A percentile compares a stretch with the other conserved stretches of the same genome.
phyloP scores from a whole-genome alignment of 2,329 filamentous ascomycete species.

The Monilinia vaccinii-corymbosi region DNA sequence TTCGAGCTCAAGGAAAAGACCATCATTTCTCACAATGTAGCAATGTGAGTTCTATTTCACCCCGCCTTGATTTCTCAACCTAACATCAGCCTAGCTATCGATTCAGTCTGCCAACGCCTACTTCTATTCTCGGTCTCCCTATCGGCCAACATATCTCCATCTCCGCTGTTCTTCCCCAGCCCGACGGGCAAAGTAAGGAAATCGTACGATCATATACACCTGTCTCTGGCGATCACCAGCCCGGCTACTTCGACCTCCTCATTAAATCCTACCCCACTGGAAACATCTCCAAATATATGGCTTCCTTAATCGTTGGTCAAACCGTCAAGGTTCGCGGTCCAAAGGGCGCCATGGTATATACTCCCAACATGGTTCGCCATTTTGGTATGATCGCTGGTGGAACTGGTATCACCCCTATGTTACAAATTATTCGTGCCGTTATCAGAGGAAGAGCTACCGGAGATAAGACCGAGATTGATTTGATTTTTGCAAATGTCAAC shows the following conservation, averaged over 20 bases:
- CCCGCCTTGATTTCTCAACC: not conserved
- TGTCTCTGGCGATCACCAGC: conserved; percentile 79
- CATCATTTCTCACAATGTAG: conserved; percentile 93
- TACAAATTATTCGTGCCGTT: conserved; percentile 89
- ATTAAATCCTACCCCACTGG: conserved; percentile 97
- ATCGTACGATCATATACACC: conserved; percentile 89
- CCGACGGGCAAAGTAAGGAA: conserved; percentile 66
- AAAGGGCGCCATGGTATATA: conserved; percentile 97
- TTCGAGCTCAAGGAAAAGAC: conserved; percentile 94
- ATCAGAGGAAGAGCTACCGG: conserved; percentile 68
- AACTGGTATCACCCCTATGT: conserved; percentile 97
- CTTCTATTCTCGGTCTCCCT: conserved; percentile 82
- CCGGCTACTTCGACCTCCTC: conserved; percentile 89
- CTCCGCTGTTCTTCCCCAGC: conserved; percentile 60
- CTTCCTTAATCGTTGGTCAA: conserved; percentile 71
- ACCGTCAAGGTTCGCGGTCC: conserved; percentile 85
- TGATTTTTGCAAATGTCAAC: conserved; percentile 97
- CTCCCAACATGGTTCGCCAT: conserved; percentile 89
- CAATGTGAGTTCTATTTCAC: conserved; percentile 53
- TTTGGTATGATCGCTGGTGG: conserved; percentile 98
- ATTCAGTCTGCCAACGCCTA: conserved; percentile 71
- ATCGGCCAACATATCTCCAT: conserved; percentile 99
- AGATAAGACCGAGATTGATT: conserved; percentile 80
- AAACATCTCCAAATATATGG: conserved; percentile 93
- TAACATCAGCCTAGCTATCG: conserved; percentile 59